These are phyloP conservation scores for Penicillium waksmanii DNA, from an alignment of 495 filamentous ascomycete species.

Conservation along the genomic window DNA sequence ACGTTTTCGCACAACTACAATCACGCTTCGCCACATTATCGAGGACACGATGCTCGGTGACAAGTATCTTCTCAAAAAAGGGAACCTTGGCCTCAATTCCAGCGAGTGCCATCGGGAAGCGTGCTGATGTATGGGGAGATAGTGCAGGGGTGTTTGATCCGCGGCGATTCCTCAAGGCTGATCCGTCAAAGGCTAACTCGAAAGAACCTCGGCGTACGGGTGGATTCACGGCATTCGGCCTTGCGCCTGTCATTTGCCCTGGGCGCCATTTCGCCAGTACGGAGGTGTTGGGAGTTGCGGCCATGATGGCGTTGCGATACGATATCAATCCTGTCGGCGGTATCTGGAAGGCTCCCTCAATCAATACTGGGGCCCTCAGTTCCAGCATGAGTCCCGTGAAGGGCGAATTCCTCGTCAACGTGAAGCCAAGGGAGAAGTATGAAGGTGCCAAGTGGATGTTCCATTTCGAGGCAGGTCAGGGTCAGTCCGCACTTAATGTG, in stretches of 20 bases:
- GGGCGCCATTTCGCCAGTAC: constrained; percentile 51
- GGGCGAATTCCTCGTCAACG: constrained; percentile 23
- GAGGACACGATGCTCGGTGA: constrained; percentile 38
- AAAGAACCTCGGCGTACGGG: constrained; percentile 21
- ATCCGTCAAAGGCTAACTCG: neutral
- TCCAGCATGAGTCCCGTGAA: constrained; percentile 20
- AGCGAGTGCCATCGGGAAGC: constrained; percentile 19
- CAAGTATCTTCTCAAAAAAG: constrained; percentile 33
- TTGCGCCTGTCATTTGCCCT: constrained; percentile 48
- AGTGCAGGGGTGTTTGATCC: constrained; percentile 33
- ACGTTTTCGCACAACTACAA: constrained; percentile 27
- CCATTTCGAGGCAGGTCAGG: constrained; percentile 28
- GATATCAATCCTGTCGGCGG: constrained; percentile 36
- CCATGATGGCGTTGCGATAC: constrained; percentile 44
- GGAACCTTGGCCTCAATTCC: constrained; percentile 34
- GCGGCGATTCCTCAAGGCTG: constrained; percentile 31
- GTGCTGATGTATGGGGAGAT: constrained; percentile 33
- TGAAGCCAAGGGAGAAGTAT: constrained; percentile 23
- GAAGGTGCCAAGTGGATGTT: constrained; percentile 31
- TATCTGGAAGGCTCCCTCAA: constrained; percentile 24
- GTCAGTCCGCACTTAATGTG: constrained; percentile 28
- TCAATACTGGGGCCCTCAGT: constrained; percentile 22
- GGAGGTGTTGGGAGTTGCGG: constrained; percentile 42
- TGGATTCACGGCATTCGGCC: constrained; percentile 46
- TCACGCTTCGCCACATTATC: constrained; percentile 29